phyloP scores from a whole-genome alignment of 2,329 filamentous ascomycete species.

The Colletotrichum neosansevieriae region DNA sequence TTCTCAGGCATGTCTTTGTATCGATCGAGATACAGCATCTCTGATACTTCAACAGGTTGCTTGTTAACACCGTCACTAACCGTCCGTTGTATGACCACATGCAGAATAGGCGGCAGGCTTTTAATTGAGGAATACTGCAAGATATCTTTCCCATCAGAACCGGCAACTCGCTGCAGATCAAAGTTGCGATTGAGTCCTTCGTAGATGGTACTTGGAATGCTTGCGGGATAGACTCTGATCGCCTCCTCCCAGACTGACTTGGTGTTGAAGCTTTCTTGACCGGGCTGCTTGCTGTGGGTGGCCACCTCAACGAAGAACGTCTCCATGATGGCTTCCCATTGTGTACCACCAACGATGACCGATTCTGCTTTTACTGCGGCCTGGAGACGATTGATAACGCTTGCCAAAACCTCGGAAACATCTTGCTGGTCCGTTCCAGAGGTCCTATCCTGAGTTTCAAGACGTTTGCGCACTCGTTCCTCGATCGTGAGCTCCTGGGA shows the following conservation, averaged over 20 bases:
- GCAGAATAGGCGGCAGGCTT: slow-evolving; percentile 84
- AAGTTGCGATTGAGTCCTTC: slow-evolving; percentile 88
- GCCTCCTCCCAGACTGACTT: slow-evolving; percentile 68
- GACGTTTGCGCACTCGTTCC: slow-evolving; percentile 58
- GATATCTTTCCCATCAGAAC: slow-evolving; percentile 60
- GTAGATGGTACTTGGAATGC: slow-evolving; percentile 75
- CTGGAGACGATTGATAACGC: slow-evolving; percentile 90
- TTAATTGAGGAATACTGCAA: slow-evolving; percentile 78
- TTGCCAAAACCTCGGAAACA: slow-evolving; percentile 94
- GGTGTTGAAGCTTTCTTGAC: slow-evolving; percentile 47
- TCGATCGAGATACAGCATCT: slow-evolving; percentile 86
- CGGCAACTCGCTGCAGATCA: slow-evolving; percentile 76
- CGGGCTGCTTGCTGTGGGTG: slow-evolving; percentile 68
- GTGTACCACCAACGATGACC: slow-evolving; percentile 75
- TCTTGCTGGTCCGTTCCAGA: slow-evolving; percentile 84
- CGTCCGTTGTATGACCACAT: slow-evolving; percentile 89
- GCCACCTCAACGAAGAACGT: slow-evolving; percentile 73
- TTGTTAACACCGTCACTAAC: slow-evolving; percentile 82
- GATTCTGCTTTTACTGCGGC: slow-evolving; percentile 83
- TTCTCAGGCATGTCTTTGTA: slow-evolving; percentile 79
- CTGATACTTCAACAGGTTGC: slow-evolving; percentile 82
- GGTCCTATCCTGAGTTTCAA: slow-evolving; percentile 59
- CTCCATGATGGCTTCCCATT: slow-evolving; percentile 83
- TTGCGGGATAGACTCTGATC: slow-evolving; percentile 70
- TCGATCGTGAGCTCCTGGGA: slow-evolving; percentile 49